Base-by-base conservation (phyloP, 768 basidiomycete species). In the Leccinum fibrillosum region DNA sequence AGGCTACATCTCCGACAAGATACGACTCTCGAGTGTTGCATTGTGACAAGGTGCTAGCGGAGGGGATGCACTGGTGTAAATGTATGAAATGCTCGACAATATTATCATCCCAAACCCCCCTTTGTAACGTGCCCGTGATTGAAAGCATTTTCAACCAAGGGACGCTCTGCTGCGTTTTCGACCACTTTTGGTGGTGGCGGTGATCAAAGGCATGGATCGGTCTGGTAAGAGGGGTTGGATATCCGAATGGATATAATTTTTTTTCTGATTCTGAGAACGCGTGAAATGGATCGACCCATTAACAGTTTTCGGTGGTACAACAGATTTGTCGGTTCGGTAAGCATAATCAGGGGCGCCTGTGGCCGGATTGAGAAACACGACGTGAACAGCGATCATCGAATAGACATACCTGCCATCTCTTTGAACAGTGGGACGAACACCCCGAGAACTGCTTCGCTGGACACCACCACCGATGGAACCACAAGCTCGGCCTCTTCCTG, bases 391-490 rank as follows among this genome's bases (percentile, higher is more conserved):
- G 6, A 23, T 8, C 12, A 13, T 34, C 32, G 3, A 25, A 53
- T 1, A 19, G 12, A 70, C 76, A 12, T 62, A 83, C 82, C 77
- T 81, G 78, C 52, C 73, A 72, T 69, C 50, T 59, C 66, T 62
- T 75, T 82, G 78, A 94, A 94, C 25, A 94, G 72, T 34, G 79
- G 77, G 25, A 86, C 74, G 58, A 94, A 81, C 15, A 75, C 69
- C 7, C 77, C 70, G 66, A 92, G 80, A 69, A 92, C 86, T 12
- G 75, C 72, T n/a, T 78, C 72, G 44, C 76, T 74, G 4, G 88
- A 80, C 23, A 72, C 30, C 71, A 62, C 39, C 19, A 19, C 42
- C 75, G 77, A 55, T 57, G 48, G 58, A 42, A 63, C 67, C 45
- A 63, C 26, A 30, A 60, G 53, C 25, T 54, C 53, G 19, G 1